Evolutionary conservation across 2,329 filamentous ascomycete genomes (phyloP).

Genomic region (Pyrenophora graminea): DNA sequence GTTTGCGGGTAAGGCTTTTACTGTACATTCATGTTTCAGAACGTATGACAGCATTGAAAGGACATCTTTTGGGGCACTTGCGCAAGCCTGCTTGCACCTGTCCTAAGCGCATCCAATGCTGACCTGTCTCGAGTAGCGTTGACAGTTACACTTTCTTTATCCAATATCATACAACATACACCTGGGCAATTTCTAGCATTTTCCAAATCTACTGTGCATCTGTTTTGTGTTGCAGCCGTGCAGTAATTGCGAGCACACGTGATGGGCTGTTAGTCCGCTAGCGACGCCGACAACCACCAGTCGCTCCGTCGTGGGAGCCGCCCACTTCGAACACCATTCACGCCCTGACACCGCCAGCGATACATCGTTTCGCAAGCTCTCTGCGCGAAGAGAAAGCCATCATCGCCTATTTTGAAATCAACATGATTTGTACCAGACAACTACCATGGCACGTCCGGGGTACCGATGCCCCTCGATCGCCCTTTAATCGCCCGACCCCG

Average conservation of each 20-base stretch:
- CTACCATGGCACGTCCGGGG: slow-evolving; percentile 11
- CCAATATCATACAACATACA: neutral
- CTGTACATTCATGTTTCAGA: slow-evolving; percentile 11
- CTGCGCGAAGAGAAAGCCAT: neutral
- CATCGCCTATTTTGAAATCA: neutral
- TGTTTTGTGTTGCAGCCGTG: slow-evolving; percentile 4
- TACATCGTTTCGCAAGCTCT: neutral
- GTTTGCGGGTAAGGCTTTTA: slow-evolving; percentile 17
- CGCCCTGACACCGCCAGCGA: slow-evolving; percentile 7
- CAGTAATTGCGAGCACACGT: slow-evolving; percentile 16
- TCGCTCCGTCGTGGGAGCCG: slow-evolving; percentile 14
- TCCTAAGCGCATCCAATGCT: neutral
- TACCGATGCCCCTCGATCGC: slow-evolving; percentile 28
- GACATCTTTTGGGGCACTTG: slow-evolving; percentile 3
- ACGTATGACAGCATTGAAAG: slow-evolving; percentile 4
- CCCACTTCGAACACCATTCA: slow-evolving; percentile 16
- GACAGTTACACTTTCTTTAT: neutral
- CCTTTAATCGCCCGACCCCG: slow-evolving; percentile 10
- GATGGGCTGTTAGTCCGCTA: slow-evolving; percentile 17
- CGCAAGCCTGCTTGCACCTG: slow-evolving; percentile 6
- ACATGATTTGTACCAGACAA: neutral
- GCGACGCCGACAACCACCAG: slow-evolving; percentile 17
- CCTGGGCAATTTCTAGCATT: neutral
- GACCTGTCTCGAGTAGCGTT: neutral
- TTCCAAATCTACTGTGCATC: neutral